Evolutionary conservation across 108 stramenopile species (phyloP).

Genomic region (Cafeteria roenbergensis): DNA sequence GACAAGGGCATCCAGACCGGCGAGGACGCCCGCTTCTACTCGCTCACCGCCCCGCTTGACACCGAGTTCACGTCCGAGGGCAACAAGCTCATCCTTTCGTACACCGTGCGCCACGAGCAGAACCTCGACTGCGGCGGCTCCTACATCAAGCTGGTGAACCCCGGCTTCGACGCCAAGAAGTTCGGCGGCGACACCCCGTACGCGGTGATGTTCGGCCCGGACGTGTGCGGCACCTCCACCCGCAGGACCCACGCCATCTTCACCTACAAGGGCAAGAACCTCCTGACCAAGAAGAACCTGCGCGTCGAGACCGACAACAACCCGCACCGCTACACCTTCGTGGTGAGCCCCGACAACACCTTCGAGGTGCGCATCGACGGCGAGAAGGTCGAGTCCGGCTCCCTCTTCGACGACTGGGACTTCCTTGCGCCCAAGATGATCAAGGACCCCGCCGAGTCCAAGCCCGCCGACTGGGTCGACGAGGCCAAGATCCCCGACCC

Average conservation of each 20-base stretch:
- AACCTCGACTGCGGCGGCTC: slow-evolving; percentile 83
- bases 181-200: slow-evolving; percentile 97
- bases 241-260: slow-evolving; percentile 90
- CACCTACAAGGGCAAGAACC: slow-evolving; percentile 59
- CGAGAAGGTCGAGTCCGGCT: slow-evolving; percentile 71
- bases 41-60: slow-evolving; percentile 66
- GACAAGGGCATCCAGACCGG: slow-evolving; percentile 80
- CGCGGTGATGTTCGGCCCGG: slow-evolving; percentile 97
- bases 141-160: slow-evolving; percentile 91
- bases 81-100: slow-evolving; percentile 87
- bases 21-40: slow-evolving; percentile 83
- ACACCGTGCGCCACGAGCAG: slow-evolving; percentile 87
- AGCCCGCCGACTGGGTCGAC: slow-evolving; percentile 96
- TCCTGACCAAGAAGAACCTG: slow-evolving; percentile 74
- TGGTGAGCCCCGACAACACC: slow-evolving; percentile 79
- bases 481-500: slow-evolving; percentile 80
- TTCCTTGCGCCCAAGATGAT: slow-evolving; percentile 75
- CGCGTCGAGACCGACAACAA: slow-evolving; percentile 78
- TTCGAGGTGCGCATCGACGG: slow-evolving; percentile 93
- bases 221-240: slow-evolving; percentile 83
- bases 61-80: slow-evolving; percentile 55
- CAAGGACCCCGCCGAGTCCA: slow-evolving; percentile 78
- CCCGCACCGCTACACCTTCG: slow-evolving; percentile 89
- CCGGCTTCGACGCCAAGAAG: slow-evolving; percentile 57
- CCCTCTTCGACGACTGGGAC: slow-evolving; percentile 85